Conservation (phyloP, 768 basidiomycete genomes). For the Chalciporus sphaerocephalus region DNA sequence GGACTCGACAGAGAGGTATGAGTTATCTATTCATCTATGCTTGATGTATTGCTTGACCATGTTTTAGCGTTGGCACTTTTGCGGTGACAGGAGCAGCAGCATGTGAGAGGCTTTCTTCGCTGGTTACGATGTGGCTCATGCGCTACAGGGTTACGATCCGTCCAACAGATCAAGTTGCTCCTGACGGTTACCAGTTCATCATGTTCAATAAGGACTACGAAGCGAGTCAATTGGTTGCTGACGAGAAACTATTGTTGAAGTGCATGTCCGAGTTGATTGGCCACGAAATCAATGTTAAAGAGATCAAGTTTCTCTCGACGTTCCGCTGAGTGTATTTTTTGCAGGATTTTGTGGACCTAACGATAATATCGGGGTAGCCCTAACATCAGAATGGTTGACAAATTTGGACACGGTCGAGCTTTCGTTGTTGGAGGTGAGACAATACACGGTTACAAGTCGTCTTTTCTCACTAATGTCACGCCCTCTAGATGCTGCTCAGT, state of each 20-base stretch:
- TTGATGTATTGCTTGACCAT: background rate
- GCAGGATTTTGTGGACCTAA: too few species aligned
- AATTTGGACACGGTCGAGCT: conserved; percentile 39
- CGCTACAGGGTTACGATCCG: background rate
- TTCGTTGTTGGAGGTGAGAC: conserved; percentile 44
- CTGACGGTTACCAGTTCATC: conserved; percentile 14
- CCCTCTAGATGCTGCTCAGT: conserved; percentile 47
- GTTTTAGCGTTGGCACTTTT: conserved; percentile 22
- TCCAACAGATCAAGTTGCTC: conserved; percentile 2
- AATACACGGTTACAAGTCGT: too few species aligned
- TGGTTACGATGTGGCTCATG: too few species aligned
- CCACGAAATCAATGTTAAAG: conserved; percentile 26
- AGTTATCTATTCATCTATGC: background rate
- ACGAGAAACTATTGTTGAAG: conserved; percentile 24
- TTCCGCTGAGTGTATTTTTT: too few species aligned
- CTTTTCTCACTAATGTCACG: background rate
- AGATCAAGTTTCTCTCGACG: conserved; percentile 22
- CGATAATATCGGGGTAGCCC: too few species aligned
- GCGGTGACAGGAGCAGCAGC: conserved; percentile 6
- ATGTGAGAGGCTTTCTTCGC: background rate
- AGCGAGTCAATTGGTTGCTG: conserved; percentile 5
- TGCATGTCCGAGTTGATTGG: conserved; percentile 25
- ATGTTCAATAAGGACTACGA: conserved; percentile 3
- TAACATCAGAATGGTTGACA: conserved; percentile 46
- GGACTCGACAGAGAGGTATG: conserved; percentile 28